Evolutionary conservation across 768 basidiomycete species (phyloP).

Genomic region (Cyclocybe cylindracea): DNA sequence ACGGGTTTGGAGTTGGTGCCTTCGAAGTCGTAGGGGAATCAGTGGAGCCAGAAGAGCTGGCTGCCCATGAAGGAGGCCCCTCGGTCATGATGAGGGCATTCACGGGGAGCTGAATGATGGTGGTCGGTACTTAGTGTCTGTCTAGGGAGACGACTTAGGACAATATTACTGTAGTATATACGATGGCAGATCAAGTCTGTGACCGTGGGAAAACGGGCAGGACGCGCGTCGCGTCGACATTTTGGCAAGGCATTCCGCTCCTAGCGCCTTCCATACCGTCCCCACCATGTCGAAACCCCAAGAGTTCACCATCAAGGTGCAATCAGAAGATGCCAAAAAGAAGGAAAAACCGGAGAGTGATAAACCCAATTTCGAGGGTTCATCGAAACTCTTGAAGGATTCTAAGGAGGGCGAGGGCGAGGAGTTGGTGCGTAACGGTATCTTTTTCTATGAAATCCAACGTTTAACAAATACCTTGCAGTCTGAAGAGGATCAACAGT

Average conservation of each 20-base stretch:
- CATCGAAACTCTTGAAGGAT: constrained; percentile 57
- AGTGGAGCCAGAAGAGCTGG: constrained; percentile 11
- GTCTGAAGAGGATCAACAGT: constrained; percentile 95
- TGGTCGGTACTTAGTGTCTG: too few relatives aligned
- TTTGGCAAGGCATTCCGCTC: constrained; percentile 10
- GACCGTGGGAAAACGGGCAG: constrained; percentile 34
- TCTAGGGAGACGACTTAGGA: too few relatives aligned
- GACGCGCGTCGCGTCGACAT: constrained; percentile 55
- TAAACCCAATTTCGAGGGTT: constrained; percentile 37
- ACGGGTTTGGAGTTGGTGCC: neutral
- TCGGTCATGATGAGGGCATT: constrained; percentile 10
- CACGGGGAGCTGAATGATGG: too few relatives aligned
- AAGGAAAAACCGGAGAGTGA: constrained; percentile 53
- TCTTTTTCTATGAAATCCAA: neutral
- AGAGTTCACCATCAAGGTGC: constrained; percentile 61
- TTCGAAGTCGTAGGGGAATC: neutral
- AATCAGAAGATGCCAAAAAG: constrained; percentile 75
- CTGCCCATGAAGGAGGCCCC: constrained; percentile 16
- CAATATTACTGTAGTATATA: too few relatives aligned
- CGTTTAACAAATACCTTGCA: constrained; percentile 28
- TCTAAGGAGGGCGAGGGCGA: constrained; percentile 63
- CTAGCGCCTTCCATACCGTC: constrained; percentile 6
- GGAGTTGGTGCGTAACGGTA: constrained; percentile 68
- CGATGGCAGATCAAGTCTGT: neutral
- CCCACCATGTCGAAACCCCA: constrained; percentile 58